These are phyloP conservation scores for Syzygium oleosum DNA, from an alignment of 345 rosid genomes.

Conservation along the genomic window DNA sequence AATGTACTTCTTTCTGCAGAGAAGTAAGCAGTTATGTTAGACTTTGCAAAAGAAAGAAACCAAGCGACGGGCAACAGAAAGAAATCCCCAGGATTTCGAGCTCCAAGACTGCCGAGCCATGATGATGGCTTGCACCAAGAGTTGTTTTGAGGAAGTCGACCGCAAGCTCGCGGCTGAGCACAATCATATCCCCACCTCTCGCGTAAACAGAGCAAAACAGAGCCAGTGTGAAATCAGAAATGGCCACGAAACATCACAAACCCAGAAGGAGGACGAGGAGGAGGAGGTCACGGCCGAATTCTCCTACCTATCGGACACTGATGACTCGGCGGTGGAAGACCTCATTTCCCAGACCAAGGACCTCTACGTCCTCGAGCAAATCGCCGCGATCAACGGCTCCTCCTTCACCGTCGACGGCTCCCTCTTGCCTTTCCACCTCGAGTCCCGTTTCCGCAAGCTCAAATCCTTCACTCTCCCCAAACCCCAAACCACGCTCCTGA, in stretches of 20 bases:
- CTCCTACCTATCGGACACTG: not conserved
- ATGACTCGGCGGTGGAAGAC: no score
- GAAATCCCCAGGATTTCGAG: no score
- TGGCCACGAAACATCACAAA: not conserved
- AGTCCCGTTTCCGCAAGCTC: constrained; percentile 57
- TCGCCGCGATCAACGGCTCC: constrained; percentile 65
- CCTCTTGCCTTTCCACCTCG: constrained; percentile 49
- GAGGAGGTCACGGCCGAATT: not conserved
- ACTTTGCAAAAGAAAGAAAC: not conserved
- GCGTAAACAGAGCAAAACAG: no score
- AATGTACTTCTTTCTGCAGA: not conserved
- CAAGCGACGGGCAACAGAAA: not conserved
- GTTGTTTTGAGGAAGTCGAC: no score
- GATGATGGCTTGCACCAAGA: no score
- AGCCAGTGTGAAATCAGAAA: no score
- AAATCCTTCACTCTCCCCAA: constrained; percentile 27
- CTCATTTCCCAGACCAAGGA: no score
- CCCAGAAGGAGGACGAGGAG: not conserved
- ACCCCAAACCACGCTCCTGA: constrained; percentile 6
- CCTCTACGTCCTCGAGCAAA: constrained; percentile 56
- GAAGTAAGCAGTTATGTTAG: not conserved
- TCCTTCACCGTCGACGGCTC: constrained; percentile 30
- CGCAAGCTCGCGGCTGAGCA: not conserved
- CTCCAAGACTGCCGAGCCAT: no score
- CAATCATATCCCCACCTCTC: no score